Base-by-base conservation (phyloP, 2,329 filamentous ascomycete genomes). In the Monilinia polystroma region DNA sequence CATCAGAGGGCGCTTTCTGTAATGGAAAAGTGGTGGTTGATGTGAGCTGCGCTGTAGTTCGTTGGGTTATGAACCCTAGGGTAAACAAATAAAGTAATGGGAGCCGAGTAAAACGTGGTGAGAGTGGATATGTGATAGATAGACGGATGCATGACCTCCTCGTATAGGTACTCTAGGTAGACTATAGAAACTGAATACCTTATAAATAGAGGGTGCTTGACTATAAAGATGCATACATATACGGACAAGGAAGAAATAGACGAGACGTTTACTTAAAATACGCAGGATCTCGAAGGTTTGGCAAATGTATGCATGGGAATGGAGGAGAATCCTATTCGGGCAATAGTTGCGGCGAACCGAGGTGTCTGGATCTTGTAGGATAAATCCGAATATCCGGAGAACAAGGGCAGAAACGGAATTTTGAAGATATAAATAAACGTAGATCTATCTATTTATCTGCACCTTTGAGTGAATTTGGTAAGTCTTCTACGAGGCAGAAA, bases 91-190 rank as follows among this genome's bases (percentile, higher is more conserved):
- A 38, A 35, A 14, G 29, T 4, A 10, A 47, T 55, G 51, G 35
- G 51, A 16, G 60, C 32, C 51, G n/a, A 63, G 51, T 20, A 63
- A 63, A 63, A 63, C 60, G 60, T 63, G 60, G 60, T 26, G 29
- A 10, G 59, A 43, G 32, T 63, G 59, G 47, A 63, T 20, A 32
- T 55, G 35, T 43, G 35, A 54, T 32, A 4, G 35, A 43, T 49
- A 43, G 11, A 43, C 18, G 32, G 26, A 29, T 63, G 35, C 49
- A 54, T 54, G 20, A 16, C 23, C 8, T n/a, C 11, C 60, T 54
- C 60, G 60, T 63, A 63, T 63, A 54, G 14, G 35, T 23, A 52
- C 32, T 54, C 47, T n/a, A 32, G n/a, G 47, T 20, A 41, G 10
- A 20, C 18, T 35, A 8, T 8, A 35, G 32, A 35, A 35, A 35